These are phyloP conservation scores for Eragrostis nindensis DNA, from an alignment of 176 grass and related monocot genomes.

Conservation along the genomic window DNA sequence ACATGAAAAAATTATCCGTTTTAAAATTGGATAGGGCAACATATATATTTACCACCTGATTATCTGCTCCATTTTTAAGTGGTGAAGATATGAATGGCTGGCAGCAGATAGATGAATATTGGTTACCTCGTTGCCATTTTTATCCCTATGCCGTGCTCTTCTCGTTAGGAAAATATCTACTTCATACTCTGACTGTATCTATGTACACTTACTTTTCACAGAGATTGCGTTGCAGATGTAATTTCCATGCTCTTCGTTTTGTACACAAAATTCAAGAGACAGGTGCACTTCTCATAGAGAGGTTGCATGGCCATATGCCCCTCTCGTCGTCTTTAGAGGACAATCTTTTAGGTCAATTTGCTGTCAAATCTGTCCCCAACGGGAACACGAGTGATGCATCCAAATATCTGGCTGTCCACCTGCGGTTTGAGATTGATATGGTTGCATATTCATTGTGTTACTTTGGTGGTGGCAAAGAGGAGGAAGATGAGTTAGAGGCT, in stretches of 20 bases:
- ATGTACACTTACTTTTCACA: constrained; percentile 37
- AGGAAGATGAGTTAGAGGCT: constrained; percentile 85
- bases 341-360: constrained; percentile 83
- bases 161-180: not conserved
- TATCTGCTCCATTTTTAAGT: not conserved
- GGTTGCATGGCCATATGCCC: constrained; percentile 65
- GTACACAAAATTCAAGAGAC: constrained; percentile 85
- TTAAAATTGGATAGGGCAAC: not conserved
- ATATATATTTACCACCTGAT: not conserved
- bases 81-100: constrained; percentile 8
- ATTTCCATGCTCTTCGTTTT: constrained; percentile 95
- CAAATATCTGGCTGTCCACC: constrained; percentile 91
- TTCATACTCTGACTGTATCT: constrained; percentile 22
- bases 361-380: constrained; percentile 38
- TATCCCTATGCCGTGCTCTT: not conserved
- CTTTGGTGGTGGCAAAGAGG: constrained; percentile 97
- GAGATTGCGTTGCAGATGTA: constrained; percentile 97
- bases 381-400: constrained; percentile 45
- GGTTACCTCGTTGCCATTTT: not conserved
- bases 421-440: constrained; percentile 99
- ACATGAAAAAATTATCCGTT: not conserved
- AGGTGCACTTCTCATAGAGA: constrained; percentile 81
- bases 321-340: constrained; percentile 53
- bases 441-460: constrained; percentile 97
- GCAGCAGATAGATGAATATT: not conserved